Evolutionary conservation across 73 alveolate species (phyloP).

Genomic region (Effrenium voratum): DNA sequence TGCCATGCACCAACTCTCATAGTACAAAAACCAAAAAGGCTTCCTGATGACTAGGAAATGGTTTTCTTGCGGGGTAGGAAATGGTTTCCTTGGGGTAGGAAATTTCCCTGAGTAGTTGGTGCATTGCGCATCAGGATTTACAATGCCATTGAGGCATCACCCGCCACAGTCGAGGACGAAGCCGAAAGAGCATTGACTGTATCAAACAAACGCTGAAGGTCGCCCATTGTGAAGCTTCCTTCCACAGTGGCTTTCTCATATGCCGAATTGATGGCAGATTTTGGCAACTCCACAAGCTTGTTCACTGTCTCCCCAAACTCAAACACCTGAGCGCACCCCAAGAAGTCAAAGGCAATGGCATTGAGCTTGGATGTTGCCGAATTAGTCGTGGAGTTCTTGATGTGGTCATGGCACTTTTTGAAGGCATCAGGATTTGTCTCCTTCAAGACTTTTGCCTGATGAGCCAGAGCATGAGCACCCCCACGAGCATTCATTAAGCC

Average conservation of each 20-base stretch:
- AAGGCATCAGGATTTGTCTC: constrained; percentile 2
- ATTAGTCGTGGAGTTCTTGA: constrained; percentile 6
- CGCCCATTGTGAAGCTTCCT: constrained; percentile 25
- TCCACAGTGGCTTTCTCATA: constrained; percentile 16
- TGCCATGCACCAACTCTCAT: no score
- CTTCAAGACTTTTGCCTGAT: constrained; percentile 17
- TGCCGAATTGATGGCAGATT: constrained; percentile 18
- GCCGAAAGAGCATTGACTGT: background rate
- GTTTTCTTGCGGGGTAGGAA: no score
- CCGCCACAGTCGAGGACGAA: background rate
- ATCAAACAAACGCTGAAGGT: constrained; percentile 8
- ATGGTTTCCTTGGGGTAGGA: no score
- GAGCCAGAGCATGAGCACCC: background rate
- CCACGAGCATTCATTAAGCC: background rate
- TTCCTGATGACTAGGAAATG: no score
- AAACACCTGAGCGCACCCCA: constrained; percentile 1
- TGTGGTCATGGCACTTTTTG: background rate
- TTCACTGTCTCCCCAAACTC: constrained; percentile 7
- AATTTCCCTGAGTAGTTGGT: background rate
- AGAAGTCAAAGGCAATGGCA: constrained; percentile 11
- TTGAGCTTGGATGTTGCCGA: background rate
- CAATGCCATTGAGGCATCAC: constrained; percentile 6
- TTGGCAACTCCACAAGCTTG: constrained; percentile 7
- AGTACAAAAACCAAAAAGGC: no score
- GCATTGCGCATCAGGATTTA: background rate